A percentile compares a stretch with the other conserved stretches of the same genome.
These are phyloP conservation scores for Chenopodium suecicum DNA, from an alignment of 148 eudicot genomes.

Conservation along the genomic window DNA sequence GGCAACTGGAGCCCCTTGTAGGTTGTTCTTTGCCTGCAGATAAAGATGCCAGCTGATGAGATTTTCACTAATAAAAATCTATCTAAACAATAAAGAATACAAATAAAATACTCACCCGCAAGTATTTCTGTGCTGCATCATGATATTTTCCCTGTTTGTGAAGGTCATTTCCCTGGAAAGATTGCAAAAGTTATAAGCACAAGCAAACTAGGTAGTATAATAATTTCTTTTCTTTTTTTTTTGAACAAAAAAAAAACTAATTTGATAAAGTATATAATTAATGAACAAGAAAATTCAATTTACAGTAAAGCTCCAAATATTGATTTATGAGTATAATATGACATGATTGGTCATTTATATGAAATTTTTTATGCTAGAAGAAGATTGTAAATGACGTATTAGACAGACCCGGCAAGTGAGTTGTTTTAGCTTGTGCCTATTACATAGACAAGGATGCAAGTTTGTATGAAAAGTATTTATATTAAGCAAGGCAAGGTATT, in stretches of 20 bases:
- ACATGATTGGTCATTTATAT: not conserved
- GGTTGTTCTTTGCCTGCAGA: constrained; percentile 80
- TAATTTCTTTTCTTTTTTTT: not conserved
- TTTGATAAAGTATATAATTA: not conserved
- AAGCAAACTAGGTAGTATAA: not conserved
- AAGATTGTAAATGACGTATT: not conserved
- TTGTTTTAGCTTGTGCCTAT: not conserved
- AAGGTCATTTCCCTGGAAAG: constrained; percentile 77
- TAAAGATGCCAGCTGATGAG: constrained; percentile 7
- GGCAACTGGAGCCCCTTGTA: constrained; percentile 58
- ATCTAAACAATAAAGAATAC: not conserved
- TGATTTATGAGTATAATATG: not conserved
- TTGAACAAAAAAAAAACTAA: not conserved
- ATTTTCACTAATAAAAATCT: not conserved
- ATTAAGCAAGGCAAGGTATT: too few species aligned
- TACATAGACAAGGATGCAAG: not conserved
- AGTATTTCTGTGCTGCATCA: constrained; percentile 77
- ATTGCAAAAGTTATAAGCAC: constrained; percentile 20
- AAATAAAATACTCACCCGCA: constrained; percentile 57
- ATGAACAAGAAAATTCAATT: not conserved
- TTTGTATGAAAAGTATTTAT: not conserved
- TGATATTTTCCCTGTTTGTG: constrained; percentile 76
- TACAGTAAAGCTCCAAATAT: not conserved
- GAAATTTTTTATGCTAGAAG: not conserved
- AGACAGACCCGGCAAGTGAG: not conserved